Evolutionary conservation across 1,284 basidiomycete species (phyloP).

Genomic region (Schizophyllum amplum): DNA sequence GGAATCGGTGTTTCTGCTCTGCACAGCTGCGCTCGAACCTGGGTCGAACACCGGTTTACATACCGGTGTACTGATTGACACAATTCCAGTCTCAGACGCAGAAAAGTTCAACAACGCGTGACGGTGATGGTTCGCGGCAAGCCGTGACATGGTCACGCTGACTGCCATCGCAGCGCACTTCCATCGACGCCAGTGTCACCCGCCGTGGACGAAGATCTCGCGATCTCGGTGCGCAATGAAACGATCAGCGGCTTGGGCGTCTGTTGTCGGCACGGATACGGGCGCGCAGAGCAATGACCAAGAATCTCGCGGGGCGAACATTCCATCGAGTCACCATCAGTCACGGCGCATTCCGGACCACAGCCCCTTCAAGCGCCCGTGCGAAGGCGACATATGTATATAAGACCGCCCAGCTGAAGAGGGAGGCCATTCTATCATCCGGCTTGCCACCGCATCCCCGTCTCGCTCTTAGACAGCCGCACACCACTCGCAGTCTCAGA

Average conservation of each 20-base stretch:
- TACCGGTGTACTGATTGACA: background rate
- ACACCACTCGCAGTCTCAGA: slow-evolving; percentile 3
- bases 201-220: background rate
- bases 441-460: background rate
- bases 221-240: background rate
- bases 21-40: background rate
- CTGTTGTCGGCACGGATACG: background rate
- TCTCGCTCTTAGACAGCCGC: background rate
- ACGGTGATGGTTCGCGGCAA: background rate
- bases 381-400: background rate
- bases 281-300: background rate
- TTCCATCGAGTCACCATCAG: background rate
- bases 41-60: no score
- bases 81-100: background rate
- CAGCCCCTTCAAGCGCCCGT: background rate
- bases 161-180: background rate
- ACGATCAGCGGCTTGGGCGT: no score
- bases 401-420: background rate
- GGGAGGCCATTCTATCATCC: background rate
- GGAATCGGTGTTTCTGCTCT: background rate
- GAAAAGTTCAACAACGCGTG: background rate
- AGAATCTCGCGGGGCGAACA: background rate
- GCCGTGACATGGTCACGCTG: background rate
- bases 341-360: background rate
- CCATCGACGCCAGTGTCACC: background rate